phyloP scores from a whole-genome alignment of 2,329 filamentous ascomycete species.

The Arthrobotrys sinensis region DNA sequence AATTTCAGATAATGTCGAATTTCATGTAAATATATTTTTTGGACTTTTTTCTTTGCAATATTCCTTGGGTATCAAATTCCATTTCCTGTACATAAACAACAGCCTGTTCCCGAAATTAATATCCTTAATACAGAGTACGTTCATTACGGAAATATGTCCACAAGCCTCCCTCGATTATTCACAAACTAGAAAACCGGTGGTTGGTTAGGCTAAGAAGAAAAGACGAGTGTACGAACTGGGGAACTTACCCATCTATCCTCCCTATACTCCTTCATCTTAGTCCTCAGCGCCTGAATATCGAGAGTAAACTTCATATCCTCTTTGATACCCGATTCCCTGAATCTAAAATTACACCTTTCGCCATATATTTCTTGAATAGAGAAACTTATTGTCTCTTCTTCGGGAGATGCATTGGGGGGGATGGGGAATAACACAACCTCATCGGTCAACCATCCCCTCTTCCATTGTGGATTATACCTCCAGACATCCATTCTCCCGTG shows the following conservation, averaged over 20 bases:
- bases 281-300: background rate
- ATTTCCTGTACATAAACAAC: background rate
- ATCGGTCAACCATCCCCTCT: conserved; percentile 2
- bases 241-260: background rate
- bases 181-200: too few species aligned
- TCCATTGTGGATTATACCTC: background rate
- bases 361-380: conserved; percentile 16
- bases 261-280: background rate
- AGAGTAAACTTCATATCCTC: conserved; percentile 7
- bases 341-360: background rate
- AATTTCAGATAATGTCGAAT: conserved; percentile 8
- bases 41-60: background rate
- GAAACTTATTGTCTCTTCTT: conserved; percentile 17
- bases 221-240: too few species aligned
- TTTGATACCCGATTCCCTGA: background rate
- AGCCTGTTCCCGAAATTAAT: background rate
- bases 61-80: background rate
- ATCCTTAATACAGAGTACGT: conserved; percentile 3
- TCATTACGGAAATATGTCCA: background rate
- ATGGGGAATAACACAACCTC: conserved; percentile 26
- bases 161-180: background rate
- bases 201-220: too few species aligned
- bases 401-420: background rate
- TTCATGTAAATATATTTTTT: conserved; percentile 9
- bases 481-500: conserved; percentile 26